phyloP scores from a whole-genome alignment of 352 stramenopile genomes.

The Pythium aquatile region DNA sequence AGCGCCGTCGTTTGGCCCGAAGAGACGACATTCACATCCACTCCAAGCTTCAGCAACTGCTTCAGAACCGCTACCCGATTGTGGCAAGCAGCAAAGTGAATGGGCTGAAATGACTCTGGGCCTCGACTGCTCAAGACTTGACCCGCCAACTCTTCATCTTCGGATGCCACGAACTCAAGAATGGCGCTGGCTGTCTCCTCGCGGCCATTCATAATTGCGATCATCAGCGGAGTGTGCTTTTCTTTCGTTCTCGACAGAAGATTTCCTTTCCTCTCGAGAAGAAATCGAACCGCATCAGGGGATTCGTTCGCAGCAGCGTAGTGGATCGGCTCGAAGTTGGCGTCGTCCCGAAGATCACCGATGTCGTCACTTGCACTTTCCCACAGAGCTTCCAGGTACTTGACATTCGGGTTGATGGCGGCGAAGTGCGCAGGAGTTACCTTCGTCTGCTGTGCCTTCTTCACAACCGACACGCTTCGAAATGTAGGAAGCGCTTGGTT shows the following conservation, averaged over 20 bases:
- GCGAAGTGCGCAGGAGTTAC: conserved; percentile 68
- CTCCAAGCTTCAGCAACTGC: conserved; percentile 44
- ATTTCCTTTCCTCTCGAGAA: conserved; percentile 46
- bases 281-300: conserved; percentile 44
- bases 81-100: conserved; percentile 56
- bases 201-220: conserved; percentile 37
- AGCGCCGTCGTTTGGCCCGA: conserved; percentile 52
- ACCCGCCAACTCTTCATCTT: conserved; percentile 22
- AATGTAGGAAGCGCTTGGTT: conserved; percentile 44
- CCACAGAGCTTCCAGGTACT: conserved; percentile 61
- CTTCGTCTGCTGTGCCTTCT: conserved; percentile 51
- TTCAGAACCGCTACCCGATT: conserved; percentile 43
- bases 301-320: conserved; percentile 55
- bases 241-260: conserved; percentile 51
- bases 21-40: conserved; percentile 42
- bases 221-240: conserved; percentile 59
- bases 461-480: conserved; percentile 53
- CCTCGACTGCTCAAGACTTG: conserved; percentile 43
- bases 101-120: conserved; percentile 40
- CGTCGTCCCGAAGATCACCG: conserved; percentile 37
- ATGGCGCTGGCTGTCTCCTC: conserved; percentile 56
- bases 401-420: conserved; percentile 65
- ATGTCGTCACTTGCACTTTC: conserved; percentile 42
- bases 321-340: conserved; percentile 58
- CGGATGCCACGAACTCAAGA: conserved; percentile 40